A percentile compares a stretch with the other conserved stretches of the same genome.
Evolutionary conservation across 208 protist species (phyloP).

Genomic region (Crithidia expoeki): DNA sequence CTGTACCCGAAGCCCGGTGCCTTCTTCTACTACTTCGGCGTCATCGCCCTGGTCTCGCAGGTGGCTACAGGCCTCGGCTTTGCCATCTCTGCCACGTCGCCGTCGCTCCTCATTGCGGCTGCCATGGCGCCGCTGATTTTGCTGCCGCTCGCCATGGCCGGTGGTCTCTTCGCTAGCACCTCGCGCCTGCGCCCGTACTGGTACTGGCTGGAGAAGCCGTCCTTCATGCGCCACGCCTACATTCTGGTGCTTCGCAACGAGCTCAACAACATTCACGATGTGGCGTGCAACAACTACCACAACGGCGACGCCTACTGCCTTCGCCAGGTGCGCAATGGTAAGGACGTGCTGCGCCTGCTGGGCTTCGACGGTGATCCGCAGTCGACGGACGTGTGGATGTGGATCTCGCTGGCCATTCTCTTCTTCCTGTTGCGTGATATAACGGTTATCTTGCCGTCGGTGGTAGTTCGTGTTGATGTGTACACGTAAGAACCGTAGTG

Average conservation of each 20-base stretch:
- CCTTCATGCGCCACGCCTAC: conserved; percentile 70
- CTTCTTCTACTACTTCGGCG: conserved; percentile 73
- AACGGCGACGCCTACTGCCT: conserved; percentile 58
- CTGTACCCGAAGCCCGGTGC: conserved; percentile 39
- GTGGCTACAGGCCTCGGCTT: conserved; percentile 65
- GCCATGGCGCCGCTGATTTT: conserved; percentile 62
- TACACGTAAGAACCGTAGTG: too few relatives aligned
- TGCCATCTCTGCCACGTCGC: conserved; percentile 47
- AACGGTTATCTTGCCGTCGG: conserved; percentile 38
- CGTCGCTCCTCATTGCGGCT: conserved; percentile 43
- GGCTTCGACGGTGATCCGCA: conserved; percentile 61
- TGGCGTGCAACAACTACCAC: conserved; percentile 54
- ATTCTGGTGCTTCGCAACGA: conserved; percentile 74
- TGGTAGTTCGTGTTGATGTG: conserved; percentile 10
- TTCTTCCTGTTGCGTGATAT: conserved; percentile 50
- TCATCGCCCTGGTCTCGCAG: conserved; percentile 49
- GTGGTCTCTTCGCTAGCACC: conserved; percentile 72
- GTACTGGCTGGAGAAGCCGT: conserved; percentile 81
- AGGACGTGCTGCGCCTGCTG: conserved; percentile 53
- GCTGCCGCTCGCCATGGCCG: conserved; percentile 62
- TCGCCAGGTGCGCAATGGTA: conserved; percentile 50
- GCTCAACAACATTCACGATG: conserved; percentile 50
- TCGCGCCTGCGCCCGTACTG: conserved; percentile 74
- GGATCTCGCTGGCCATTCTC: conserved; percentile 59
- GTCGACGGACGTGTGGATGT: conserved; percentile 58